Base-by-base conservation (phyloP, 192 early-diverging fungal species). In the Geranomyces variabilis region DNA sequence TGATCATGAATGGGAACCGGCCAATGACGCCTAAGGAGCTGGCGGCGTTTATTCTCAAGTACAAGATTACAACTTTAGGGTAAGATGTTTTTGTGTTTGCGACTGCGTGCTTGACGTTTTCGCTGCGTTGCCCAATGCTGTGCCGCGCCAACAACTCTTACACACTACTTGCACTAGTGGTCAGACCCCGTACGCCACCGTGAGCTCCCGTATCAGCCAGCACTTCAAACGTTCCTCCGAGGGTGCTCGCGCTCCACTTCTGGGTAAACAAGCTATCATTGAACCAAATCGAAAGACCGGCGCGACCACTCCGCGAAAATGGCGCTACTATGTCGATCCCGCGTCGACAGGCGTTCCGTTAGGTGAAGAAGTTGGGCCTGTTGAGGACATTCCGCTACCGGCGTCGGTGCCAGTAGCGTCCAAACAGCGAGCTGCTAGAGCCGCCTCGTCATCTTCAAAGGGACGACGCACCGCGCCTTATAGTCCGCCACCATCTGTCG, bases 161-260 rank as follows among this genome's bases (percentile, higher is more conserved):
- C 12, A 28, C 9, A 19, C 51, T 47, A 5, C 15, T 22, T 36
- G 46, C 70, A 46, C 24, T 69, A 88, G 92, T 46, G 92, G 93
- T 36, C 86, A 89, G 51, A 94, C 93, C n/a, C 92, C 93, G 28
- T 92, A 90, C 78, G 93, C 92, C 0, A 94, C 93, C 24, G 93
- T 94, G 24, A 93, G 91, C 10, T 94, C 92, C 44, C 87, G 92
- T 44, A 94, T 94, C 75, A 93, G 92, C 1, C 92, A 94, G 72
- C 93, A 94, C 68, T 94, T 94, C 66, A 93, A 93, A 69, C 88
- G 91, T 46, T 87, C 87, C 49, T 81, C 89, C 26, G 91, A 93
- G 1, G 34, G 17, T 30, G 12, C 4, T 1, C 63, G 63, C 0
- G 47, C 28, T 1, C 73, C 60, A 34, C 59, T 58, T 26, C 51